Conservation (phyloP, 768 basidiomycete species). For the Leccinum imitatum region DNA sequence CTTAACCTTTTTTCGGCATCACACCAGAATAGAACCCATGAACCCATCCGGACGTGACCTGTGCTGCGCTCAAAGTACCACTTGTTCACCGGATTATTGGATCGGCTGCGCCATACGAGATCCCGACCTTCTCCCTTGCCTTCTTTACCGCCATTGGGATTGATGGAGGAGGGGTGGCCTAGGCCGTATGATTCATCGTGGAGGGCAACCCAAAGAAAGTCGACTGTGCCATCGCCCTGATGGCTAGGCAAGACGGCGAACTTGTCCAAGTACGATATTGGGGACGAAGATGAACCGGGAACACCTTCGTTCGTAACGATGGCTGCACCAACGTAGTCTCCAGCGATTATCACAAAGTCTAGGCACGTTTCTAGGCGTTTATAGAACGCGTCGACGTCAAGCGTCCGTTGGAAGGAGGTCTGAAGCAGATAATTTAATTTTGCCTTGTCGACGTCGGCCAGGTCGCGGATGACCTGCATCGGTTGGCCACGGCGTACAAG, state of each 20-base stretch:
- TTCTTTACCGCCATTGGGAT: conserved; percentile 90
- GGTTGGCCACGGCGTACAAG: conserved; percentile 86
- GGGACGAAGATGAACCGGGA: conserved; percentile 33
- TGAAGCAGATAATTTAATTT: conserved; percentile 86
- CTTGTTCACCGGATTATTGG: conserved; percentile 95
- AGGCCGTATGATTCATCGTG: conserved; percentile 98
- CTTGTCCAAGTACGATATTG: conserved; percentile 95
- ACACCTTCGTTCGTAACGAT: conserved; percentile 74
- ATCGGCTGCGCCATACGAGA: conserved; percentile 91
- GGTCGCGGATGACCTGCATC: conserved; percentile 74
- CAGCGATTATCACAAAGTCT: conserved; percentile 92
- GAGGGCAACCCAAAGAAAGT: conserved; percentile 98
- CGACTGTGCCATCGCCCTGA: conserved; percentile 98
- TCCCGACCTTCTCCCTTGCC: conserved; percentile 91
- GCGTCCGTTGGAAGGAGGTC: conserved; percentile 73
- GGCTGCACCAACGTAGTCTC: conserved; percentile 94
- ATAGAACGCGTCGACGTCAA: conserved; percentile 78
- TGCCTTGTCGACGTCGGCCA: conserved; percentile 65
- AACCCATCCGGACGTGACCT: conserved; percentile 81
- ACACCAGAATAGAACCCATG: conserved; percentile 98
- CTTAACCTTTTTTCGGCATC: conserved; percentile 88
- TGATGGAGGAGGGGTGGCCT: conserved; percentile 89
- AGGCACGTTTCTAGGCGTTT: conserved; percentile 69
- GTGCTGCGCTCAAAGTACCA: conserved; percentile 98
- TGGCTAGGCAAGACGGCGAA: conserved; percentile 94